A percentile compares a stretch with the other conserved stretches of the same genome.
Evolutionary conservation across 768 basidiomycete species (phyloP).

Genomic region (Calvatia gigantea): DNA sequence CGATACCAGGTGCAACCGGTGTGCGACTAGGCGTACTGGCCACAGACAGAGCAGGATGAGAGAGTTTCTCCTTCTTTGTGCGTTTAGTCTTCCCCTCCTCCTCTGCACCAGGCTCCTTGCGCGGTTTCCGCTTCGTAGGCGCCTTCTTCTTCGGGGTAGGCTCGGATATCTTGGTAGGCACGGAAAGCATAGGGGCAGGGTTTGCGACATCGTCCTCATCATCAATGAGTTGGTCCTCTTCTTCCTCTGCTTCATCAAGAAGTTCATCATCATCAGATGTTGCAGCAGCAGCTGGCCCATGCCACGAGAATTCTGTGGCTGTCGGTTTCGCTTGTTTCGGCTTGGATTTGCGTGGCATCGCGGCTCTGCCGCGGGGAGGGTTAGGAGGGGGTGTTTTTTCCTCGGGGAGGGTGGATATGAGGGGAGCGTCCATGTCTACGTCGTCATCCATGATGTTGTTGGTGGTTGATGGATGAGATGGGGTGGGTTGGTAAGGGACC

Average conservation of each 20-base stretch:
- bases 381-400: conserved; percentile 67
- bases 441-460: conserved; percentile 38
- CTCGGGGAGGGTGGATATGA: conserved; percentile 74
- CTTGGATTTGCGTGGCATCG: conserved; percentile 9
- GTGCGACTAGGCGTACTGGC: conserved; percentile 31
- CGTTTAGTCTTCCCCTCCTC: conserved; percentile 46
- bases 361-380: conserved; percentile 6
- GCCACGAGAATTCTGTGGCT: conserved; percentile 17
- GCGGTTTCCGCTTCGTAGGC: conserved; percentile 47
- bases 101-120: conserved; percentile 46
- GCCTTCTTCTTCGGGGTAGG: conserved; percentile 46
- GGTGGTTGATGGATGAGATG: conserved; percentile 20
- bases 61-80: conserved; percentile 37
- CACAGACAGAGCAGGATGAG: conserved; percentile 21
- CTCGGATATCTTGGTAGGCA: conserved; percentile 25
- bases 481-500: conserved; percentile 49
- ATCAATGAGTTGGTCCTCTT: conserved; percentile 81
- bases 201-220: conserved; percentile 35
- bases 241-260: conserved; percentile 63
- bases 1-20: conserved; percentile 39
- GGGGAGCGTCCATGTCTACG: conserved; percentile 74
- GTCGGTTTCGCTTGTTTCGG: conserved; percentile 23
- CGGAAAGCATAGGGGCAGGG: conserved; percentile 27
- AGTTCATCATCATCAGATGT: conserved; percentile 24
- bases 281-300: conserved; percentile 17